Evolutionary conservation across 2,329 filamentous ascomycete genomes (phyloP), one percentile per base, ranked within the genome.

Genomic region (Pyrenochaeta sp.): DNA sequence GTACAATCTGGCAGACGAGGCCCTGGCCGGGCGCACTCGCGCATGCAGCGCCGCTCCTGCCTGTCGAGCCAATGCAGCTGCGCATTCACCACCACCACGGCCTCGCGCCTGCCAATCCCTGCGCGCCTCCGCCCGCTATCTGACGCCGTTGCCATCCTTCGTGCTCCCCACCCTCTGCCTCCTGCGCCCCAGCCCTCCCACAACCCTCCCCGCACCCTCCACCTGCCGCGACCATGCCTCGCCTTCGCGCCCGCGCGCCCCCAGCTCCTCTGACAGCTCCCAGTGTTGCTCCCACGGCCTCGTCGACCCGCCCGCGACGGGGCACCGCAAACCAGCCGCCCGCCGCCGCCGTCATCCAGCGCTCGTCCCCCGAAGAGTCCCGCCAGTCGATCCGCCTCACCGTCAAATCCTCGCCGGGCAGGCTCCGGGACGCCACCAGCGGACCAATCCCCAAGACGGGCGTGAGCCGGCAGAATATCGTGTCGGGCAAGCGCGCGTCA

Each of bases 361-460:
- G 66, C 44, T 66, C 65, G 34, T 69, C 72, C 30, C 72, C 73
- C 45, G 68, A 74, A 37, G 69, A 72, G 46, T 69, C 69, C 28
- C 73, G 72, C 47, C 73, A 72, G 46, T 76, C 73, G 36, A 73
- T 79, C 42, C 70, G 73, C 42, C 70, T 79, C 45, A 79, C 75
- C 26, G 76, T 79, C 52, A 78, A 78, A 49, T 75, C 76, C 10
- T 73, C 74, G 2, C 76, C 77, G 13, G 75, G 68, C 64, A 78
- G 76, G 63, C 69, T 79, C 17, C 68, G 75, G 40, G 72, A 78
- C 44, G 77, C 75, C 24, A 78, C 74, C 1, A 71, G 71, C 26
- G 71, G 68, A 19, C 58, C 55, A 7, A 39, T 52, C 9, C 48
- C 60, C 23, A 65, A 58, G 50, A 55, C 61, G 11, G 51, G 58